Evolutionary conservation across 495 filamentous ascomycete species (phyloP).

Genomic region (Neurospora sp.): DNA sequence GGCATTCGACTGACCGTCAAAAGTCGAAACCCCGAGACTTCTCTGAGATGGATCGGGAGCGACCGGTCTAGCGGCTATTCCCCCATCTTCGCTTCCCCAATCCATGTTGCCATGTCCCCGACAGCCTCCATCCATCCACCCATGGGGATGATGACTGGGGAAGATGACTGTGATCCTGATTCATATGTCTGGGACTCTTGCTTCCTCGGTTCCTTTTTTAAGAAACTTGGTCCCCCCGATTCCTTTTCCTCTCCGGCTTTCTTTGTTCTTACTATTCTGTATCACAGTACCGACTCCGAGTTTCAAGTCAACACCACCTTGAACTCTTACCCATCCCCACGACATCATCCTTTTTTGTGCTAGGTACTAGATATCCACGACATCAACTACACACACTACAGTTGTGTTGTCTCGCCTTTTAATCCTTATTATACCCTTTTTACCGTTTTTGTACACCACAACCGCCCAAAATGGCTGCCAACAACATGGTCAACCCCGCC

Average conservation of each 20-base stretch:
- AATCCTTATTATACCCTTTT: neutral
- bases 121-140: neutral
- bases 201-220: neutral
- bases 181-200: neutral
- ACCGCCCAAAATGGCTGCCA: constrained; percentile 40
- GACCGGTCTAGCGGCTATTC: constrained; percentile 2
- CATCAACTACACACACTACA: neutral
- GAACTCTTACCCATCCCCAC: neutral
- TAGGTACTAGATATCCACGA: neutral
- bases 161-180: neutral
- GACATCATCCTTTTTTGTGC: neutral
- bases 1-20: neutral
- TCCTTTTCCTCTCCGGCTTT: neutral
- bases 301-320: neutral
- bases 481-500: constrained; percentile 42
- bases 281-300: neutral
- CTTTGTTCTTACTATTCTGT: neutral
- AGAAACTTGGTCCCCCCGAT: neutral
- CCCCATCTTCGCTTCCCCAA: neutral
- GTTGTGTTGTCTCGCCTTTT: neutral
- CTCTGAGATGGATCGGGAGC: neutral
- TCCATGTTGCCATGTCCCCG: neutral
- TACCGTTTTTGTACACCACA: neutral
- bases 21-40: neutral
- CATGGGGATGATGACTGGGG: neutral